A percentile compares a stretch with the other conserved stretches of the same genome.
These are phyloP conservation scores for Radiomyces spectabilis DNA, from an alignment of 192 early-diverging fungal genomes.

Conservation along the genomic window DNA sequence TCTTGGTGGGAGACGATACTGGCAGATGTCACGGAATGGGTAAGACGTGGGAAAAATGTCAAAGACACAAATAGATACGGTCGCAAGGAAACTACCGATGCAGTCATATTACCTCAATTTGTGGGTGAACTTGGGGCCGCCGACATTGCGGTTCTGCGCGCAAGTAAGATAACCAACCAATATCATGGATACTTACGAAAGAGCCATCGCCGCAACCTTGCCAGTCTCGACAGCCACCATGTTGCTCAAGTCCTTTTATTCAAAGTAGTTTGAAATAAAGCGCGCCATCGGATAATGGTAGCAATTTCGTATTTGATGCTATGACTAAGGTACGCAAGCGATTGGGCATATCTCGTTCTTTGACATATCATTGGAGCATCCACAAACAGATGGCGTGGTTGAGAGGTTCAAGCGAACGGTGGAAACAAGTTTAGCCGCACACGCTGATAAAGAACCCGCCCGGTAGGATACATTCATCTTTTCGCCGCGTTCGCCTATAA, in stretches of 20 bases:
- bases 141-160: conserved; percentile 1
- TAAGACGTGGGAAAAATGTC: too few species aligned
- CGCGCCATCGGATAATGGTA: background rate
- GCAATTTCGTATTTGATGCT: background rate
- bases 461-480: background rate
- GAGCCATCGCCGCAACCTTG: background rate
- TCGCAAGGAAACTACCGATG: background rate
- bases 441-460: background rate
- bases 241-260: background rate
- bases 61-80: background rate
- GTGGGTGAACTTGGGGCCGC: background rate
- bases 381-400: background rate
- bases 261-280: background rate
- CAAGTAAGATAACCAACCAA: background rate
- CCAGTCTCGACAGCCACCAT: background rate
- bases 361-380: conserved; percentile 1
- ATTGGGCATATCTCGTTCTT: background rate
- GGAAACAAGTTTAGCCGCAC: background rate
- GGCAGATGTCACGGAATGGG: too few species aligned
- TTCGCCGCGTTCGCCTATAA: background rate
- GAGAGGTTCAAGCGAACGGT: conserved; percentile 1
- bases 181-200: conserved; percentile 1
- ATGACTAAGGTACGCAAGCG: background rate
- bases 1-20: too few species aligned
- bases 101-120: background rate